phyloP scores from a whole-genome alignment of 75 land plant species.

The Sequoiadendron giganteum region DNA sequence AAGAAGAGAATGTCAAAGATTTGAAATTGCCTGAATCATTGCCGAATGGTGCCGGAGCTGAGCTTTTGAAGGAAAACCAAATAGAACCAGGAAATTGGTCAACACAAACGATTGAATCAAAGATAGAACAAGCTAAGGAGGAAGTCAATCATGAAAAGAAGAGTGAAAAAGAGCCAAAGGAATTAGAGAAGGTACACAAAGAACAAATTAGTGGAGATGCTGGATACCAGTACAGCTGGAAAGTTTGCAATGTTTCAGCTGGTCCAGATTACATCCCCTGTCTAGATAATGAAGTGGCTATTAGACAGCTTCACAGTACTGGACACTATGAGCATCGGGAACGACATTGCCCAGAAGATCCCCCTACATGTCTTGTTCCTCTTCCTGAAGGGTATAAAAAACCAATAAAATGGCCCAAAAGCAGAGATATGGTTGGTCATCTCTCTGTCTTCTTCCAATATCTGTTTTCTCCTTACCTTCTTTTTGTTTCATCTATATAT shows the following conservation, averaged over 20 bases:
- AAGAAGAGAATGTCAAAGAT: constrained; percentile 11
- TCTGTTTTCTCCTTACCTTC: neutral
- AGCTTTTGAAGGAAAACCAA: constrained; percentile 34
- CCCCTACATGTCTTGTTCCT: constrained; percentile 61
- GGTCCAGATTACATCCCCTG: constrained; percentile 79
- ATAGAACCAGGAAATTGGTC: constrained; percentile 42
- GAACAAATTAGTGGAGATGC: neutral
- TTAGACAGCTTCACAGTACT: constrained; percentile 21
- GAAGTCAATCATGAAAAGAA: neutral
- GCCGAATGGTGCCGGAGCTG: constrained; percentile 24
- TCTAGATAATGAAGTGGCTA: constrained; percentile 60
- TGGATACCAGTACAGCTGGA: constrained; percentile 53
- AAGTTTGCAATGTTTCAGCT: constrained; percentile 65
- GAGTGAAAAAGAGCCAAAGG: constrained; percentile 13
- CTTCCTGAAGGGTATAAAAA: constrained; percentile 53
- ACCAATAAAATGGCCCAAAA: constrained; percentile 60
- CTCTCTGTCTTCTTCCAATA: neutral
- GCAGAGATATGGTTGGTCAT: constrained; percentile 52
- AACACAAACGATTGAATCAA: constrained; percentile 64
- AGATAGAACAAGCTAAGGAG: constrained; percentile 47
- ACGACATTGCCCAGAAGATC: constrained; percentile 65
- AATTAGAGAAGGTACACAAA: constrained; percentile 9
- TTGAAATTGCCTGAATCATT: constrained; percentile 22
- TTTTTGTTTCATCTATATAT: neutral
- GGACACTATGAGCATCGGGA: constrained; percentile 67